phyloP scores from a whole-genome alignment of 345 rosid genomes.

The Hibiscus tridactylites region DNA sequence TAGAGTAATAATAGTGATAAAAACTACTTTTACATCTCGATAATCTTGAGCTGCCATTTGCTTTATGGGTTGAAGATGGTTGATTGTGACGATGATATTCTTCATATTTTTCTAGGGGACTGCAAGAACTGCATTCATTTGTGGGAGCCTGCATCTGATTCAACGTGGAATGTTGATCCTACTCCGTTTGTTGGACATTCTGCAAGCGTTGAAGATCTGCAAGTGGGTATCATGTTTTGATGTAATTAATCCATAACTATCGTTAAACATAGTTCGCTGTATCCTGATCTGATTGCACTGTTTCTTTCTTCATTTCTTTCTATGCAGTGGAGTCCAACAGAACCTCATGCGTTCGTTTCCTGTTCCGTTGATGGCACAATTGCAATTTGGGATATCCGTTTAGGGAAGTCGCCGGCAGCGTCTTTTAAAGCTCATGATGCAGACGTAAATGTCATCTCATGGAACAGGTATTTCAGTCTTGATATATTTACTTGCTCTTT shows the following conservation, averaged over 20 bases:
- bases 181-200: constrained; percentile 66
- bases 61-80: neutral
- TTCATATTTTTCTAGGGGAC: constrained; percentile 47
- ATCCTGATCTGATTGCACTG: neutral
- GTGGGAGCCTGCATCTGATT: constrained; percentile 79
- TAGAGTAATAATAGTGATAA: neutral
- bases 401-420: constrained; percentile 54
- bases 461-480: constrained; percentile 69
- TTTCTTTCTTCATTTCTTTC: constrained; percentile 9
- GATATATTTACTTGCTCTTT: neutral
- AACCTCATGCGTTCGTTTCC: constrained; percentile 64
- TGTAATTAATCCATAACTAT: too few species aligned
- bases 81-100: constrained; percentile 1
- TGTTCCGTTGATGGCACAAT: constrained; percentile 75
- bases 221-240: constrained; percentile 27
- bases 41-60: neutral
- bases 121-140: constrained; percentile 73
- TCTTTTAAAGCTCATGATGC: constrained; percentile 82
- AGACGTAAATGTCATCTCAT: constrained; percentile 92
- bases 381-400: constrained; percentile 84
- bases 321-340: constrained; percentile 87
- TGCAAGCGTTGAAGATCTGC: constrained; percentile 90
- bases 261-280: too few species aligned
- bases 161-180: constrained; percentile 75
- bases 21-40: neutral